Evolutionary conservation across 306 rosid genomes (phyloP).

Genomic region (Dalbergia cultrata): DNA sequence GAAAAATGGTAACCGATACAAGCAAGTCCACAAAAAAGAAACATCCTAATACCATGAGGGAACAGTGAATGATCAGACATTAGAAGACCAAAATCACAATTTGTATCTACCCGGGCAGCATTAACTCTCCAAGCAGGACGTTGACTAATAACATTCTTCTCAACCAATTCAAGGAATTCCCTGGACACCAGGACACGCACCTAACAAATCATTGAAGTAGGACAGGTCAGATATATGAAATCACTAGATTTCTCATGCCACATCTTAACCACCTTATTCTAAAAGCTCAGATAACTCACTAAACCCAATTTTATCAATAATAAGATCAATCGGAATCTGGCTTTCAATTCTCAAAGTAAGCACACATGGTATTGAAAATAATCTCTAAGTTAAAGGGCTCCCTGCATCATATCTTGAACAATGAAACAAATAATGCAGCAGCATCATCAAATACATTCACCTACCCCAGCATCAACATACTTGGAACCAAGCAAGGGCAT

Average conservation of each 20-base stretch:
- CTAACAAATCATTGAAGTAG: constrained; percentile 53
- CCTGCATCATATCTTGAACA: not conserved
- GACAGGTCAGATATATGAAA: constrained; percentile 40
- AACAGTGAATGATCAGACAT: constrained; percentile 91
- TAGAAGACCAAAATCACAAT: constrained; percentile 71
- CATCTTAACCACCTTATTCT: not conserved
- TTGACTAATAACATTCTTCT: constrained; percentile 59
- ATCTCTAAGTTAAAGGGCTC: constrained; percentile 5
- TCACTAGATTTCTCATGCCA: constrained; percentile 6
- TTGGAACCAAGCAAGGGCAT: constrained; percentile 84
- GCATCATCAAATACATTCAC: constrained; percentile 6
- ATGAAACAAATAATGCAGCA: not conserved
- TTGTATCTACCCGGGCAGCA: constrained; percentile 67
- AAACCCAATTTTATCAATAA: constrained; percentile 8
- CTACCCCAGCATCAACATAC: constrained; percentile 87
- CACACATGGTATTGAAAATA: constrained; percentile 18
- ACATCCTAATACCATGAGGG: constrained; percentile 59
- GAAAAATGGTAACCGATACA: constrained; percentile 1
- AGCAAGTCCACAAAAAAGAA: constrained; percentile 29
- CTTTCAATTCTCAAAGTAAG: not conserved
- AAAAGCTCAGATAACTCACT: not conserved
- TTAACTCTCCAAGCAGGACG: constrained; percentile 86
- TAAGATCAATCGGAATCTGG: not conserved
- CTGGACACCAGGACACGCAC: constrained; percentile 63
- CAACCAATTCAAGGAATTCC: constrained; percentile 76